phyloP scores from a whole-genome alignment of 352 stramenopile species.

The Phytophthora palmivora region DNA sequence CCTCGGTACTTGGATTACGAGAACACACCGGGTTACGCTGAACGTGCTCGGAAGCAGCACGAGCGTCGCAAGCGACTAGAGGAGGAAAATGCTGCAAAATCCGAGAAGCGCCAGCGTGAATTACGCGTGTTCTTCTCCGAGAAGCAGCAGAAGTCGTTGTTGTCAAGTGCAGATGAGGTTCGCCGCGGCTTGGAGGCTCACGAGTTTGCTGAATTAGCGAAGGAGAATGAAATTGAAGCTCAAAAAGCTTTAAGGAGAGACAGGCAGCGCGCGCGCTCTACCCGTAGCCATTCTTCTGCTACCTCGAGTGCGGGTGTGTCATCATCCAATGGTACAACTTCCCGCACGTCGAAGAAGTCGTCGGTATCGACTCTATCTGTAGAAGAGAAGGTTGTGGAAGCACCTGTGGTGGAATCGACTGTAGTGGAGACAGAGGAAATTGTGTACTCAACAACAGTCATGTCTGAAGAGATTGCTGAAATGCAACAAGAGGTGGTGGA shows the following conservation, averaged over 20 bases:
- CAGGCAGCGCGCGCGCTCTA: conserved; percentile 12
- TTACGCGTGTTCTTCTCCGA: conserved; percentile 53
- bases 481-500: conserved; percentile 1
- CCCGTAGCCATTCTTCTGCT: conserved; percentile 16
- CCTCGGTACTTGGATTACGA: conserved; percentile 77
- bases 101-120: conserved; percentile 61
- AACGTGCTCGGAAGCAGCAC: conserved; percentile 59
- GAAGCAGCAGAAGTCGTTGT: conserved; percentile 53
- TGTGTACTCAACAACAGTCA: neutral
- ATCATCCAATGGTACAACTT: conserved; percentile 26
- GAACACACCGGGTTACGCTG: conserved; percentile 49
- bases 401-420: neutral
- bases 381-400: conserved; percentile 18
- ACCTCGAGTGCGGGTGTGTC: conserved; percentile 27
- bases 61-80: conserved; percentile 77
- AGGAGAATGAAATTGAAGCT: conserved; percentile 28
- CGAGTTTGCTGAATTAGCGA: conserved; percentile 46
- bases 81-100: conserved; percentile 63
- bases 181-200: conserved; percentile 63
- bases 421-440: conserved; percentile 1
- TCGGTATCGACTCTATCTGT: conserved; percentile 27
- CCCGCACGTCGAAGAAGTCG: conserved; percentile 38
- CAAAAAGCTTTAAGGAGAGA: conserved; percentile 24
- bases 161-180: conserved; percentile 51
- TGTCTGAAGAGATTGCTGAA: conserved; percentile 7